These are phyloP conservation scores for Lipomyces chichibuensis DNA, from an alignment of 805 yeast genomes.

Conservation along the genomic window DNA sequence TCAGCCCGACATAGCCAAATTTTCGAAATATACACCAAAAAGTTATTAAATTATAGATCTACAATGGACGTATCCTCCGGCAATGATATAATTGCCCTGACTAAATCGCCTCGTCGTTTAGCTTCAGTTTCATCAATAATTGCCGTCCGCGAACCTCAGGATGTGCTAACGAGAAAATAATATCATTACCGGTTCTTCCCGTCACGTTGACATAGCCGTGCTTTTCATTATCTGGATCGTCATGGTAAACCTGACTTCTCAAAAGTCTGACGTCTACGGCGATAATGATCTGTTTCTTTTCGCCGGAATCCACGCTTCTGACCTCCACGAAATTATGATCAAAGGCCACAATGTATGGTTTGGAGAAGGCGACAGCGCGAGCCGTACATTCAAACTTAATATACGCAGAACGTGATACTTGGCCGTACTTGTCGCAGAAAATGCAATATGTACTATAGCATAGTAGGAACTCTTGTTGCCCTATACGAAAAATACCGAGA, in stretches of 20 bases:
- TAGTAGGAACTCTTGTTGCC: slow-evolving; percentile 56
- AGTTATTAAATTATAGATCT: background rate
- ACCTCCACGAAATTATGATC: slow-evolving; percentile 73
- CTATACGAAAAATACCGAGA: slow-evolving; percentile 64
- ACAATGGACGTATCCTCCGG: background rate
- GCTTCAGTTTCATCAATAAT: slow-evolving; percentile 18
- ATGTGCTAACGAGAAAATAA: slow-evolving; percentile 27
- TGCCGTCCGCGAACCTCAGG: slow-evolving; percentile 27
- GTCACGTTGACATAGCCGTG: slow-evolving; percentile 2
- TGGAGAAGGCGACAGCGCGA: slow-evolving; percentile 47
- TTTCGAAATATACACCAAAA: background rate
- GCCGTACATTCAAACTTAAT: slow-evolving; percentile 49
- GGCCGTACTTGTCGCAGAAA: slow-evolving; percentile 58
- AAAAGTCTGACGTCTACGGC: slow-evolving; percentile 62
- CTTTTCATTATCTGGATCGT: background rate
- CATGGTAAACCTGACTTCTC: slow-evolving; percentile 1
- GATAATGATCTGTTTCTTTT: slow-evolving; percentile 63
- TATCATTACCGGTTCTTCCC: slow-evolving; percentile 11
- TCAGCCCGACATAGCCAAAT: background rate
- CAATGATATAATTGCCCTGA: background rate
- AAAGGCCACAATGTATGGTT: slow-evolving; percentile 56
- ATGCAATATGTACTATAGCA: slow-evolving; percentile 74
- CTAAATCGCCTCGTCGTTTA: slow-evolving; percentile 19
- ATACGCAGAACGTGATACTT: slow-evolving; percentile 46
- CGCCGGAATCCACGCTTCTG: slow-evolving; percentile 56